These are phyloP conservation scores for Paragyromitra xinjiangensis DNA, from an alignment of 495 filamentous ascomycete genomes.

Conservation along the genomic window DNA sequence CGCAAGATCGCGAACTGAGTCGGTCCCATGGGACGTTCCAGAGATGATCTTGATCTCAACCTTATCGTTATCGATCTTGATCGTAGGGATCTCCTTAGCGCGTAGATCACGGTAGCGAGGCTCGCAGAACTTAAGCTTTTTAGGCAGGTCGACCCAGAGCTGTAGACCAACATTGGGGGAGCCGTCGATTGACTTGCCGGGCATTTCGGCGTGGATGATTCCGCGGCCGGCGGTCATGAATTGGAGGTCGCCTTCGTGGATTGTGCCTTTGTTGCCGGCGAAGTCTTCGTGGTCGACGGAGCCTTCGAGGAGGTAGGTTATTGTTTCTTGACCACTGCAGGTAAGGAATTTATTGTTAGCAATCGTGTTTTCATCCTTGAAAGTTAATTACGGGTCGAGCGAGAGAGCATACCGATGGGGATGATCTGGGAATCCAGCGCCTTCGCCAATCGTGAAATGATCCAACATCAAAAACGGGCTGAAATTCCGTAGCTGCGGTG, in stretches of 20 bases:
- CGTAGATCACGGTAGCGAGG: conserved; percentile 88
- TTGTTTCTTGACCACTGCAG: conserved; percentile 73
- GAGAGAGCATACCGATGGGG: conserved; percentile 65
- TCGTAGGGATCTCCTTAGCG: conserved; percentile 77
- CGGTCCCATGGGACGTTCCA: conserved; percentile 81
- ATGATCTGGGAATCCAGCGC: conserved; percentile 90
- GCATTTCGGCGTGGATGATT: conserved; percentile 98
- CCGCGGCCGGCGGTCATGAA: conserved; percentile 97
- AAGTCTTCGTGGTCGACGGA: conserved; percentile 97
- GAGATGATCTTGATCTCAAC: conserved; percentile 89
- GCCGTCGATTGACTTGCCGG: conserved; percentile 78
- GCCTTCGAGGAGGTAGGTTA: conserved; percentile 87
- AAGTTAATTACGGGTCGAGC: not conserved
- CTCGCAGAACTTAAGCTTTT: conserved; percentile 83
- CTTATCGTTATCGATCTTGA: conserved; percentile 72
- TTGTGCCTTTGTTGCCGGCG: conserved; percentile 84
- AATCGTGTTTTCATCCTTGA: not conserved
- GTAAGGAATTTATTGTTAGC: conserved; percentile 19
- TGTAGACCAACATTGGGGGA: conserved; percentile 86
- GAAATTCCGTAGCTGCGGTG: conserved; percentile 82
- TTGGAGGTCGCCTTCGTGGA: conserved; percentile 85
- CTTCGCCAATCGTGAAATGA: conserved; percentile 82
- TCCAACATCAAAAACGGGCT: conserved; percentile 97
- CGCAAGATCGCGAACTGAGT: conserved; percentile 85
- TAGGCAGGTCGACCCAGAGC: conserved; percentile 91